Conservation (phyloP, 495 filamentous ascomycete genomes). For the Talaromyces adpressus region DNA sequence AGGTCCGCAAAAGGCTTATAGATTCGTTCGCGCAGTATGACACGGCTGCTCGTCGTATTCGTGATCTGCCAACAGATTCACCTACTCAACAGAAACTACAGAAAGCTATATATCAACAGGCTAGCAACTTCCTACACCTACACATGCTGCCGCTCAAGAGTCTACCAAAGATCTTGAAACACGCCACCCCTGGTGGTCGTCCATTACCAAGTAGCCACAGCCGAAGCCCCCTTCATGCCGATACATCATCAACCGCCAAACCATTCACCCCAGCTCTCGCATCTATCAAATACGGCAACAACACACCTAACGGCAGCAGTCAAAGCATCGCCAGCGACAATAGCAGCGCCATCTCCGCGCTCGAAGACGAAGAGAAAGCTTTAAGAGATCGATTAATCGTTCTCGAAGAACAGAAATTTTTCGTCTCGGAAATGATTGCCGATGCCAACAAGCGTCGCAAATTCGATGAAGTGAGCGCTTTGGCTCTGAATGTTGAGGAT, state of each 20-base stretch:
- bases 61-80: slow-evolving; percentile 66
- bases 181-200: slow-evolving; percentile 44
- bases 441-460: slow-evolving; percentile 72
- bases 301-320: slow-evolving; percentile 44
- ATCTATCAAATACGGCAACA: slow-evolving; percentile 49
- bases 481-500: slow-evolving; percentile 79
- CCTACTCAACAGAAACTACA: slow-evolving; percentile 72
- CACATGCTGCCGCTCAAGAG: slow-evolving; percentile 91
- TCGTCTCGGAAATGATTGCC: slow-evolving; percentile 82
- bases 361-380: slow-evolving; percentile 84
- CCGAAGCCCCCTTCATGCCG: slow-evolving; percentile 24
- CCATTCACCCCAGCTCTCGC: slow-evolving; percentile 44
- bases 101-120: slow-evolving; percentile 76
- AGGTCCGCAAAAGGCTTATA: slow-evolving; percentile 82
- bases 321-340: slow-evolving; percentile 53
- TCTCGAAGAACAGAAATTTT: slow-evolving; percentile 88
- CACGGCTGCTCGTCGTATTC: slow-evolving; percentile 71
- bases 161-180: slow-evolving; percentile 74
- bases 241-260: slow-evolving; percentile 18
- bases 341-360: slow-evolving; percentile 57
- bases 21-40: slow-evolving; percentile 92
- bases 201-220: slow-evolving; percentile 14
- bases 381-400: slow-evolving; percentile 79
- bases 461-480: slow-evolving; percentile 81
- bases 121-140: slow-evolving; percentile 76